Conservation (phyloP, 2,329 filamentous ascomycete genomes). For the Diaporthe sp. region DNA sequence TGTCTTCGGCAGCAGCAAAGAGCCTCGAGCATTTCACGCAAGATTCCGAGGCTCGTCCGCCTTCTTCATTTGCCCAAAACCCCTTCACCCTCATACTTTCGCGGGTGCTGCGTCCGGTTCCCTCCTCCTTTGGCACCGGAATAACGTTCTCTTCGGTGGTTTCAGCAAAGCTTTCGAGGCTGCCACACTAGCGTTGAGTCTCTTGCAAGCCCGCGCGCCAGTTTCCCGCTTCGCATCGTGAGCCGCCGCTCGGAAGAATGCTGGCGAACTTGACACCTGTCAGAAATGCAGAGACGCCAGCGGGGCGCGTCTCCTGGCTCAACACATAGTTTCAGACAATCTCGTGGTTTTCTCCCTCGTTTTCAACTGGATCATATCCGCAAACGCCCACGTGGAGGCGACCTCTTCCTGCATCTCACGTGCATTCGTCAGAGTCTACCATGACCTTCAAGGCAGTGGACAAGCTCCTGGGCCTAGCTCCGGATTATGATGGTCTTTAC, state of each 20-base stretch:
- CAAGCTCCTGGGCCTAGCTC: not conserved
- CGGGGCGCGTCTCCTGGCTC: conserved; percentile 2
- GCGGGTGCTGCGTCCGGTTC: not conserved
- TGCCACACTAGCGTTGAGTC: conserved; percentile 20
- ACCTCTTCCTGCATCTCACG: not conserved
- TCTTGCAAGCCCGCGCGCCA: not conserved
- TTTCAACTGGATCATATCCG: too few relatives aligned
- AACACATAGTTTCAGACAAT: not conserved
- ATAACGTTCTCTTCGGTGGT: not conserved
- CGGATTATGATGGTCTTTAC: not conserved
- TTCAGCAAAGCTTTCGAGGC: conserved; percentile 13
- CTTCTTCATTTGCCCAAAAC: not conserved
- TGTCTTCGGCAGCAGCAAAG: not conserved
- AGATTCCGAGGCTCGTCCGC: not conserved
- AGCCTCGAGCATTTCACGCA: not conserved
- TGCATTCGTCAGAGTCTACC: conserved; percentile 7
- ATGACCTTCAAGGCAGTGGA: not conserved
- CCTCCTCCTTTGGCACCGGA: not conserved
- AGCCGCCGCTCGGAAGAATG: not conserved
- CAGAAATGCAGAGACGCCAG: not conserved
- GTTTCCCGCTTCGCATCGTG: not conserved
- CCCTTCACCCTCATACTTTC: not conserved
- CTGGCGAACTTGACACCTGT: not conserved
- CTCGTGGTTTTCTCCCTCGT: not conserved
- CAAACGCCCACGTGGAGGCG: not conserved